Evolutionary conservation across 1,284 basidiomycete species (phyloP).

Genomic region (Leccinum griseonigrum): DNA sequence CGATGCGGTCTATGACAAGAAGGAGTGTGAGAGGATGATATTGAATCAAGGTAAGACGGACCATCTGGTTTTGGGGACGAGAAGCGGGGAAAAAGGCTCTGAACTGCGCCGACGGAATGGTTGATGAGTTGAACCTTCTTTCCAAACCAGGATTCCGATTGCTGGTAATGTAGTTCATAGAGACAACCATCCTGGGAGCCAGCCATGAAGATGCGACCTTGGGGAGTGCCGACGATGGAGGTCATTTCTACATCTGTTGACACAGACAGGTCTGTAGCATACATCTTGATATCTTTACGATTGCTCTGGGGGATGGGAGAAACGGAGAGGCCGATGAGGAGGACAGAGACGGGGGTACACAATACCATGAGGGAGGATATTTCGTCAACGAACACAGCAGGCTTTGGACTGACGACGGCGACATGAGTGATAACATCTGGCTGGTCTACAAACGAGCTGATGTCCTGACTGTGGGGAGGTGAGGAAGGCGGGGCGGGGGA

Average conservation of each 20-base stretch:
- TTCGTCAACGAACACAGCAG: constrained; percentile 88
- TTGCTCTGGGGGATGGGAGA: constrained; percentile 47
- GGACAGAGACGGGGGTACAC: constrained; percentile 80
- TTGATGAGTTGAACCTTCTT: constrained; percentile 82
- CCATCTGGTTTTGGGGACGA: constrained; percentile 59
- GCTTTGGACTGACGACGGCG: constrained; percentile 77
- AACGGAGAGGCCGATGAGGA: constrained; percentile 83
- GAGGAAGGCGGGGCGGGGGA: not conserved
- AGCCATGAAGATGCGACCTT: constrained; percentile 90
- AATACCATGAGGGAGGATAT: constrained; percentile 90
- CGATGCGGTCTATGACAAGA: constrained; percentile 58
- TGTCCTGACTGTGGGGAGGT: constrained; percentile 59
- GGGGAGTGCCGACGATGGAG: constrained; percentile 74
- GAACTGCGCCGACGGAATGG: constrained; percentile 73
- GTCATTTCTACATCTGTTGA: constrained; percentile 82
- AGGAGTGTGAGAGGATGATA: constrained; percentile 5
- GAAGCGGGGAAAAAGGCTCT: constrained; percentile 70
- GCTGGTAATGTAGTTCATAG: constrained; percentile 93
- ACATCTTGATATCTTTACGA: constrained; percentile 80
- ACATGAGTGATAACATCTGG: constrained; percentile 89
- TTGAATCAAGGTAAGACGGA: constrained; percentile 28
- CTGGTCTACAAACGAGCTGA: constrained; percentile 88
- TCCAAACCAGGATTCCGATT: constrained; percentile 91
- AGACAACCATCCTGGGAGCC: constrained; percentile 86
- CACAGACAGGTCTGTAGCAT: constrained; percentile 85